Percentiles rank a stretch among this genome's conserved stretches.
phyloP scores from a whole-genome alignment of 2,329 filamentous ascomycete species.

The Aaosphaeria pasadenensis region DNA sequence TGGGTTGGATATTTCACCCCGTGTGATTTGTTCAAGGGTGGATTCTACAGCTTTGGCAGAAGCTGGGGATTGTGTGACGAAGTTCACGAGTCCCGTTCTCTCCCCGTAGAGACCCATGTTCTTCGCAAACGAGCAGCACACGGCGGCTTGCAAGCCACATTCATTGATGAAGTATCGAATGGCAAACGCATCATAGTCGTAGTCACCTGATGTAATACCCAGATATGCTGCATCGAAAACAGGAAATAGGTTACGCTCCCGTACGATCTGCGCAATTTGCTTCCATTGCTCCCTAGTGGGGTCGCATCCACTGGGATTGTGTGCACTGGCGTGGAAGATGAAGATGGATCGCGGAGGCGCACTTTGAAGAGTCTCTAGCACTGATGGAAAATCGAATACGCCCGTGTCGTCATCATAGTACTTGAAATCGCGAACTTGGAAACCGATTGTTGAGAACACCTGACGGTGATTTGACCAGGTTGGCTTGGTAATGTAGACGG shows the following conservation, averaged over 20 bases:
- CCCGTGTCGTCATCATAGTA: conserved; percentile 27
- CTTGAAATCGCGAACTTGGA: conserved; percentile 12
- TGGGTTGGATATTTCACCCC: conserved; percentile 26
- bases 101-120: conserved; percentile 41
- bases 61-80: conserved; percentile 3
- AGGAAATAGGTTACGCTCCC: conserved; percentile 27
- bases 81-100: conserved; percentile 27
- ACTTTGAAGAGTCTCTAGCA: conserved; percentile 21
- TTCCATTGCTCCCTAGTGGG: conserved; percentile 34
- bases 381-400: conserved; percentile 28
- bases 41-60: conserved; percentile 2
- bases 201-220: conserved; percentile 37
- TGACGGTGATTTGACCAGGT: conserved; percentile 33
- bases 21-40: conserved; percentile 10
- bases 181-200: conserved; percentile 34
- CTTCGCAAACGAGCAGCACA: conserved; percentile 38
- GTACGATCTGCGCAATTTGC: conserved; percentile 26
- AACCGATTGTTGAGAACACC: conserved; percentile 25
- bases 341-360: conserved; percentile 29
- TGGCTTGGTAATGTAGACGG: conserved; percentile 7
- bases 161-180: conserved; percentile 26
- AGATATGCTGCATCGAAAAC: conserved; percentile 42
- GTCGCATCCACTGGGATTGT: conserved; percentile 42
- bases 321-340: conserved; percentile 37
- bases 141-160: conserved; percentile 12